Evolutionary conservation across 2,329 filamentous ascomycete species (phyloP).

Genomic region (Ceratocystis eucalypticola): DNA sequence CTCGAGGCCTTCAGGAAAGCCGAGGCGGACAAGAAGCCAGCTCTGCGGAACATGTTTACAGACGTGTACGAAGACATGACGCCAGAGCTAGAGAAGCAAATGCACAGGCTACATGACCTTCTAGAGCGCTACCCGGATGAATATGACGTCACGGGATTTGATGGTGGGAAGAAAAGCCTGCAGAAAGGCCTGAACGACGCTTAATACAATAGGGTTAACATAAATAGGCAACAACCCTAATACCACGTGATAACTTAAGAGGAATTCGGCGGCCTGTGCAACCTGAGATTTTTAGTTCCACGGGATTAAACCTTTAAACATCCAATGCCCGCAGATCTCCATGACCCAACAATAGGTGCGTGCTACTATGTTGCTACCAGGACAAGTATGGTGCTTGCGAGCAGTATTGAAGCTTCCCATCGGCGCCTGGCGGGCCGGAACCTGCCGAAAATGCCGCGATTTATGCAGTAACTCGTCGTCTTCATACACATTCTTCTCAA

Average conservation of each 20-base stretch:
- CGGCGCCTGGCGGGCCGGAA: background rate
- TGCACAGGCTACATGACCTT: constrained; percentile 54
- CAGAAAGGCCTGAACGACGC: background rate
- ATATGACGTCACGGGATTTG: constrained; percentile 68
- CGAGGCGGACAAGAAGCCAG: constrained; percentile 67
- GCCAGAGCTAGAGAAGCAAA: constrained; percentile 63
- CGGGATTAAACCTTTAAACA: background rate
- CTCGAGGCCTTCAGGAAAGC: constrained; percentile 73
- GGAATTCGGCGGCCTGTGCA: background rate
- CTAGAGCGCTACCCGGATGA: constrained; percentile 79
- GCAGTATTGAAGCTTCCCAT: background rate
- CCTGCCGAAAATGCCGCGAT: background rate
- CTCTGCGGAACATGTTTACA: constrained; percentile 60
- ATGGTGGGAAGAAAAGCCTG: constrained; percentile 48
- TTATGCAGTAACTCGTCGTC: background rate
- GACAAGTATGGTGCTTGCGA: background rate
- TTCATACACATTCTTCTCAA: background rate
- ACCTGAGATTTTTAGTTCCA: background rate
- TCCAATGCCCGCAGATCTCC: background rate
- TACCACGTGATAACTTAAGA: background rate
- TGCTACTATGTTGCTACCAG: background rate
- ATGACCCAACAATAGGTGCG: background rate
- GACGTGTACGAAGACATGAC: constrained; percentile 85
- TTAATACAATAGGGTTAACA: background rate
- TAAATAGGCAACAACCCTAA: background rate